Evolutionary conservation across 2,329 filamentous ascomycete species (phyloP).

Genomic region (Monilinia laxa): DNA sequence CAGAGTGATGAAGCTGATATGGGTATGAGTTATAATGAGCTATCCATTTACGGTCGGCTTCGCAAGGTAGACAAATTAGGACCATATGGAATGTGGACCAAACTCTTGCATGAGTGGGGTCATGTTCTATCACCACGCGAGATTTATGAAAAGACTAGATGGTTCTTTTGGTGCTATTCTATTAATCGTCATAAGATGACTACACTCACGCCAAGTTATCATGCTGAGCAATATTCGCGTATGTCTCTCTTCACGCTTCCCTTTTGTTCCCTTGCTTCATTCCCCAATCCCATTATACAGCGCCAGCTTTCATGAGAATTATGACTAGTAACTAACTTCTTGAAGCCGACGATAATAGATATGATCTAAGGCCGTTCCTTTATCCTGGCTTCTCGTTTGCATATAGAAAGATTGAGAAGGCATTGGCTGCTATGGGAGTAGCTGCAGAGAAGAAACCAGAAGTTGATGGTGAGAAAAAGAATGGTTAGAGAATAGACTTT

Average conservation of each 20-base stretch:
- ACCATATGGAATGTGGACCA: constrained; percentile 35
- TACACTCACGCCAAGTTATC: constrained; percentile 32
- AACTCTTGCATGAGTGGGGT: constrained; percentile 18
- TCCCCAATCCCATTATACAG: neutral
- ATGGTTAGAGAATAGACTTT: neutral
- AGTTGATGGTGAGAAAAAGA: neutral
- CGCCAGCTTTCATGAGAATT: neutral
- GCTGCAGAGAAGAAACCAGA: constrained; percentile 16
- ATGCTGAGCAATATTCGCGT: constrained; percentile 35
- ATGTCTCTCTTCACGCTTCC: neutral
- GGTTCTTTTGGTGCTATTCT: constrained; percentile 45
- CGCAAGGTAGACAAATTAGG: constrained; percentile 50
- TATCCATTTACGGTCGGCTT: constrained; percentile 47
- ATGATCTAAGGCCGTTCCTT: constrained; percentile 55
- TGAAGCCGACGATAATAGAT: constrained; percentile 57
- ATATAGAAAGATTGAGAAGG: constrained; percentile 22
- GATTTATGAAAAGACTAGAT: constrained; percentile 16
- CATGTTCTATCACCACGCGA: constrained; percentile 21
- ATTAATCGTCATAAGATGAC: constrained; percentile 60
- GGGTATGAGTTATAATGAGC: constrained; percentile 54
- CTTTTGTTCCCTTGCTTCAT: neutral
- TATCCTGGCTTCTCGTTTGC: constrained; percentile 43
- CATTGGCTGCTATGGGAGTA: constrained; percentile 12
- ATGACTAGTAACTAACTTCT: constrained; percentile 43
- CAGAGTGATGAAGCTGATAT: constrained; percentile 48